Conservation (phyloP, 1,284 basidiomycete species). For the Porogramme epimiltina region DNA sequence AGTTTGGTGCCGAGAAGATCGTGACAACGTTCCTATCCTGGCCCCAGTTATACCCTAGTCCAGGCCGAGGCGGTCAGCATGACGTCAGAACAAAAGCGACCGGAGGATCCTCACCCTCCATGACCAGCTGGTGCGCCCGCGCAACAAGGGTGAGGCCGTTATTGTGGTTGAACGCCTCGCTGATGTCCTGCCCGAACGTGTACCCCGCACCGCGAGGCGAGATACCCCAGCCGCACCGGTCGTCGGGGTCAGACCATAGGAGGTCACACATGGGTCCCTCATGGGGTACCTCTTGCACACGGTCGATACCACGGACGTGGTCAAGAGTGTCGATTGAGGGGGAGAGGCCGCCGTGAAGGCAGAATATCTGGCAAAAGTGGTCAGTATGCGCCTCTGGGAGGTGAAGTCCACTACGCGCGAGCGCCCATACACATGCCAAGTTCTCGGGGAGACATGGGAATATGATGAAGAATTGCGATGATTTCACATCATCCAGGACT, state of each 20-base stretch:
- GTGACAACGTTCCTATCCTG: slow-evolving; percentile 99
- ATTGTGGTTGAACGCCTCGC: slow-evolving; percentile 98
- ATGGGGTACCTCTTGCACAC: slow-evolving; percentile 98
- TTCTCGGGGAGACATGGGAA: too few species aligned
- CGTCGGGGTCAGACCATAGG: slow-evolving; percentile 99
- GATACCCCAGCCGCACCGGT: slow-evolving; percentile 99
- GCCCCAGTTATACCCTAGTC: slow-evolving; percentile 88
- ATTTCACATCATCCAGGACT: background rate
- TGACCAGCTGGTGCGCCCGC: slow-evolving; percentile 95
- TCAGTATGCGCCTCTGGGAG: slow-evolving; percentile 10
- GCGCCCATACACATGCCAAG: too few species aligned
- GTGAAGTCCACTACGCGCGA: too few species aligned
- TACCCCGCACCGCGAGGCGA: slow-evolving; percentile 98
- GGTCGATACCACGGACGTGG: slow-evolving; percentile 97
- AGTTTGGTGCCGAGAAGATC: slow-evolving; percentile 99
- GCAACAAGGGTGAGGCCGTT: slow-evolving; percentile 97
- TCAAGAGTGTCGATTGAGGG: slow-evolving; percentile 99
- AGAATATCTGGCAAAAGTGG: slow-evolving; percentile 83
- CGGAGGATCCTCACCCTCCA: slow-evolving; percentile 76
- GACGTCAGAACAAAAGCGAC: slow-evolving; percentile 7
- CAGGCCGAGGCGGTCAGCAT: slow-evolving; percentile 1
- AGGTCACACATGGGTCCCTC: slow-evolving; percentile 99
- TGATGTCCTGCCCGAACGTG: slow-evolving; percentile 99
- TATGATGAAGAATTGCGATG: too few species aligned
- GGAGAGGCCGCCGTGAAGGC: slow-evolving; percentile 96